Evolutionary conservation across 2,329 filamentous ascomycete genomes (phyloP).

Genomic region (Phoma sp.): DNA sequence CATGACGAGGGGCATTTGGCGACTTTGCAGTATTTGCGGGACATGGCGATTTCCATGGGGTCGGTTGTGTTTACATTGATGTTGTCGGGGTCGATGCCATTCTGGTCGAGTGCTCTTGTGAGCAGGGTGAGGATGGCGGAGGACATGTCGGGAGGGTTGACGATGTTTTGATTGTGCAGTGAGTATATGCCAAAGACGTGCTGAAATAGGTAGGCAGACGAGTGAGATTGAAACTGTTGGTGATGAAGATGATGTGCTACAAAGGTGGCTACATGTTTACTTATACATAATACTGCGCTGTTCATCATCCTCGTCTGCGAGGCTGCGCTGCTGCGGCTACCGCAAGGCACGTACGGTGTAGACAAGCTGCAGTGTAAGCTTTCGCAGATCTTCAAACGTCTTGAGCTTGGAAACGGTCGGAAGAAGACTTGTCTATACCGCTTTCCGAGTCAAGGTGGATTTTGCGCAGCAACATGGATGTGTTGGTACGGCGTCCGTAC

Average conservation of each 20-base stretch:
- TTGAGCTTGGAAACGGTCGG: neutral
- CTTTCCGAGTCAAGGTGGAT: neutral
- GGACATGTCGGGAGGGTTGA: neutral
- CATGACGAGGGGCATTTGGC: conserved; percentile 55
- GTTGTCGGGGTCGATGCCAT: conserved; percentile 33
- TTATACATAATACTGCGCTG: neutral
- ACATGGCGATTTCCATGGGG: conserved; percentile 23
- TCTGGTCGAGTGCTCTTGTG: conserved; percentile 16
- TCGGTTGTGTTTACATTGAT: conserved; percentile 28
- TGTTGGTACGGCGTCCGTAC: conserved; percentile 1
- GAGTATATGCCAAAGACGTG: neutral
- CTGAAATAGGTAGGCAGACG: too few relatives aligned
- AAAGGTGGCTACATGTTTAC: too few relatives aligned
- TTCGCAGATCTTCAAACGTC: neutral
- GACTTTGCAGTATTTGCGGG: conserved; percentile 36
- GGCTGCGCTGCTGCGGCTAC: neutral
- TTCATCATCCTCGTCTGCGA: neutral
- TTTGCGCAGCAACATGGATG: neutral
- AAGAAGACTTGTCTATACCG: neutral
- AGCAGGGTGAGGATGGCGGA: neutral
- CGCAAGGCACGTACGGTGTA: neutral
- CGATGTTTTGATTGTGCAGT: neutral
- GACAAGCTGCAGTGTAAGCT: neutral
- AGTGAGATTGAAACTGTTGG: too few relatives aligned
- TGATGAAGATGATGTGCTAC: too few relatives aligned